A percentile compares a stretch with the other conserved stretches of the same genome.
phyloP scores from a whole-genome alignment of 2,329 filamentous ascomycete genomes.

The Lecanoromycetidae sp. region DNA sequence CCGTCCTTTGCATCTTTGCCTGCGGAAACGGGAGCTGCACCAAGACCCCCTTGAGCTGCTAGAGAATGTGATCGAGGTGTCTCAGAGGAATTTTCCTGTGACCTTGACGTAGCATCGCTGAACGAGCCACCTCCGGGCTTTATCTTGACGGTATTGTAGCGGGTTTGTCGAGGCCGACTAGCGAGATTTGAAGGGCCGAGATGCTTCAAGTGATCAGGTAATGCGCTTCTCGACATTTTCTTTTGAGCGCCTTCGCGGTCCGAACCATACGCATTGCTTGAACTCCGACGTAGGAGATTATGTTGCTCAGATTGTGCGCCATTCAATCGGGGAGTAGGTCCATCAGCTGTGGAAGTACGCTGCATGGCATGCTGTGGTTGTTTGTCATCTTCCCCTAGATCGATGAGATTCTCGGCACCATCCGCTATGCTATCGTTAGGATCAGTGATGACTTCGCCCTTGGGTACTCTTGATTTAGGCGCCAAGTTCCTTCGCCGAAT shows the following conservation, averaged over 20 bases:
- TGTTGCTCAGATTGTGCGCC: slow-evolving; percentile 21
- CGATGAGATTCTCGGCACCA: slow-evolving; percentile 29
- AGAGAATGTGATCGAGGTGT: slow-evolving; percentile 30
- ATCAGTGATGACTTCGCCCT: slow-evolving; percentile 41
- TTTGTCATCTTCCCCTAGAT: slow-evolving; percentile 37
- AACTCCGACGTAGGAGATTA: slow-evolving; percentile 20
- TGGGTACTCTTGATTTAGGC: slow-evolving; percentile 60
- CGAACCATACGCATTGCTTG: slow-evolving; percentile 17
- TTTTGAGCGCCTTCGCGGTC: slow-evolving; percentile 27
- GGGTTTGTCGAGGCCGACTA: slow-evolving; percentile 46
- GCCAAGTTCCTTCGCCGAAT: slow-evolving; percentile 80
- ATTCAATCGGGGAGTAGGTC: slow-evolving; percentile 4
- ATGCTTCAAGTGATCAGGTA: slow-evolving; percentile 49
- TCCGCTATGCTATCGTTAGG: slow-evolving; percentile 26
- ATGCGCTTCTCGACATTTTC: slow-evolving; percentile 41
- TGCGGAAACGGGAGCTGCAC: slow-evolving; percentile 41
- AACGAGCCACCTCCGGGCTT: slow-evolving; percentile 42
- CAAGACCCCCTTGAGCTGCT: slow-evolving; percentile 40
- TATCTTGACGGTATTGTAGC: slow-evolving; percentile 53
- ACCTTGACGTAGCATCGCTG: slow-evolving; percentile 29
- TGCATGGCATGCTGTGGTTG: slow-evolving; percentile 22
- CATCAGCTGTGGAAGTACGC: slow-evolving; percentile 9
- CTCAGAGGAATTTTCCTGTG: slow-evolving; percentile 32
- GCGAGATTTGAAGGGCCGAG: slow-evolving; percentile 53
- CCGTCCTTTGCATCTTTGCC: slow-evolving; percentile 52